Conservation (phyloP, 257 asterid genomes). For the Schizonepeta tenuifolia region DNA sequence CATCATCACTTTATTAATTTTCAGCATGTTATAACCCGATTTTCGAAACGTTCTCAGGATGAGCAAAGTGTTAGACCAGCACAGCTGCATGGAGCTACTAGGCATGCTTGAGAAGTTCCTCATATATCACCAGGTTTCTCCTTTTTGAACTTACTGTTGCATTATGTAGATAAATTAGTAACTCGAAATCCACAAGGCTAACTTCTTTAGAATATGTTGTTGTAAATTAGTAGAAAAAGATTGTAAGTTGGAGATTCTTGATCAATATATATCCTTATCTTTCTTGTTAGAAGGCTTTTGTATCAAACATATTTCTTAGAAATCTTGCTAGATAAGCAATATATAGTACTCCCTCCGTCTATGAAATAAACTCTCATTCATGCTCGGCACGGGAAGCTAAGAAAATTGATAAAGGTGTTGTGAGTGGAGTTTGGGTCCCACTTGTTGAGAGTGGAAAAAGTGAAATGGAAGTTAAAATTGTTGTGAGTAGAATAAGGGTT, state of each 20-base stretch:
- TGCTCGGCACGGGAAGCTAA: no score
- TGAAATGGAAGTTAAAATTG: no score
- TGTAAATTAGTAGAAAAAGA: slow-evolving; percentile 11
- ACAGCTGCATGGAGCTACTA: slow-evolving; percentile 61
- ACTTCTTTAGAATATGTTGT: slow-evolving; percentile 7
- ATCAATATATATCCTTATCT: neutral
- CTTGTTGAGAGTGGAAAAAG: no score
- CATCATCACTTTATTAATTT: slow-evolving; percentile 16
- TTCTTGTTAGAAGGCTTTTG: neutral
- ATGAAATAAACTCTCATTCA: no score
- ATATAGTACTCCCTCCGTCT: no score
- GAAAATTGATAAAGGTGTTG: no score
- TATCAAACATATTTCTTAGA: neutral
- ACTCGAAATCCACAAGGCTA: neutral
- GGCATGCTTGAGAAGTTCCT: slow-evolving; percentile 52
- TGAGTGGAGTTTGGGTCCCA: no score
- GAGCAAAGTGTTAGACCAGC: slow-evolving; percentile 68
- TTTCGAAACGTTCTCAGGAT: slow-evolving; percentile 52
- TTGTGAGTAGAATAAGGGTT: no score
- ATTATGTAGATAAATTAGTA: slow-evolving; percentile 32
- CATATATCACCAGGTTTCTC: slow-evolving; percentile 27
- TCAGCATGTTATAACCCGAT: neutral
- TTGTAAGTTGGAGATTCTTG: slow-evolving; percentile 3
- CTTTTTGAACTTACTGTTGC: slow-evolving; percentile 9
- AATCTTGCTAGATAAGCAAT: neutral